Evolutionary conservation across 164 flowering plant genomes (phyloP).

Genomic region (Cinnamomum micranthum): DNA sequence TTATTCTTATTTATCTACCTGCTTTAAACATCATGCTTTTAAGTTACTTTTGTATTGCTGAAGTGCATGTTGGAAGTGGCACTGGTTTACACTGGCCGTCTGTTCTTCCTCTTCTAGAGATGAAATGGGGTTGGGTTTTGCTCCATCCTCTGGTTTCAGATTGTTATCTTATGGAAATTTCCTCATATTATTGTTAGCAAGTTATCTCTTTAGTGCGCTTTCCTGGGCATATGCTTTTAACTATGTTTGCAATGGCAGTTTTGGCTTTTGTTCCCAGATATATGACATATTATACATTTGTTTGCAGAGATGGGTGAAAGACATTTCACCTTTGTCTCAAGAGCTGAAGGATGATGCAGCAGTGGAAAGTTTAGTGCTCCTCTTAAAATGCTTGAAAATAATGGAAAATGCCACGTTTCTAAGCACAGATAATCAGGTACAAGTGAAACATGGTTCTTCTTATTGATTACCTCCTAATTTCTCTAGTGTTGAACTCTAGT

Average conservation of each 20-base stretch:
- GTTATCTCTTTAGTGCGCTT: neutral
- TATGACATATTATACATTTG: neutral
- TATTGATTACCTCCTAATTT: neutral
- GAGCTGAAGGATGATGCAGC: slow-evolving; percentile 32
- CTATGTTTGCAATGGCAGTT: neutral
- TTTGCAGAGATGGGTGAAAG: slow-evolving; percentile 51
- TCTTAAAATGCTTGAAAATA: slow-evolving; percentile 81
- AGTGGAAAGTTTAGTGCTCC: slow-evolving; percentile 43
- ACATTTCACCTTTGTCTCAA: slow-evolving; percentile 18
- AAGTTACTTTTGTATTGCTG: neutral
- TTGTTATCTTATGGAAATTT: neutral
- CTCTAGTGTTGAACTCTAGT: neutral
- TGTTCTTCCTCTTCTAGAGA: neutral
- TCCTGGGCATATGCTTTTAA: neutral
- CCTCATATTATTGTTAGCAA: neutral
- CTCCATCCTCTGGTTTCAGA: neutral
- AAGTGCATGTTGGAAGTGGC: neutral
- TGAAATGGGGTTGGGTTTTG: too few relatives aligned
- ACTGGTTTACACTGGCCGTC: neutral
- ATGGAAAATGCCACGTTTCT: slow-evolving; percentile 97
- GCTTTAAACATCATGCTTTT: neutral
- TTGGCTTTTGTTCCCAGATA: neutral
- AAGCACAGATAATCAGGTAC: slow-evolving; percentile 91
- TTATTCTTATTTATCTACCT: neutral
- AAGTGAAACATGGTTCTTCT: neutral